phyloP scores from a whole-genome alignment of 306 rosid species.

The Gleditsia sinensis region DNA sequence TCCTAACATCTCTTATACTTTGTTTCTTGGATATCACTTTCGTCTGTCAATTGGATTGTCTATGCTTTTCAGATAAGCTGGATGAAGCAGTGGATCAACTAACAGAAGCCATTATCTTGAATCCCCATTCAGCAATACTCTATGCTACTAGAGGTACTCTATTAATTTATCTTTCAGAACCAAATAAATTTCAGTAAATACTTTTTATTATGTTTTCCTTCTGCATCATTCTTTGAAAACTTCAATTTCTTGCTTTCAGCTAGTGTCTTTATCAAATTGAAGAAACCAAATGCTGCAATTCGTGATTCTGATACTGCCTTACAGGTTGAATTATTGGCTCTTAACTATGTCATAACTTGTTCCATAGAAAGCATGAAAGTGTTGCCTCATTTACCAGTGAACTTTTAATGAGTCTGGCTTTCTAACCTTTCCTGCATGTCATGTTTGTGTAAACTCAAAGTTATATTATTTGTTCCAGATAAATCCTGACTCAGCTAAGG shows the following conservation, averaged over 20 bases:
- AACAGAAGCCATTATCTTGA: slow-evolving; percentile 75
- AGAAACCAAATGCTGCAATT: slow-evolving; percentile 86
- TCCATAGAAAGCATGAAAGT: not conserved
- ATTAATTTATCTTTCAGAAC: not conserved
- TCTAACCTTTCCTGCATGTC: not conserved
- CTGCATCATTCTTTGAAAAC: slow-evolving; percentile 27
- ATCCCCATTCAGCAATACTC: slow-evolving; percentile 77
- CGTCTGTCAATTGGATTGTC: slow-evolving; percentile 9
- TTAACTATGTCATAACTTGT: slow-evolving; percentile 16
- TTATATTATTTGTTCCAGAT: slow-evolving; percentile 50
- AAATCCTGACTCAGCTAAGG: slow-evolving; percentile 87
- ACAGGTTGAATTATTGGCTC: slow-evolving; percentile 45
- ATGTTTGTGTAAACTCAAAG: slow-evolving; percentile 6
- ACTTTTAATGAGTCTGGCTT: not conserved
- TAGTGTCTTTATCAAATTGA: slow-evolving; percentile 60
- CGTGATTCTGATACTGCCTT: slow-evolving; percentile 83
- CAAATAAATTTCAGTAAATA: not conserved
- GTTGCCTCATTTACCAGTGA: not conserved
- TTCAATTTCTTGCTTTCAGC: slow-evolving; percentile 55
- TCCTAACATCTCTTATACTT: slow-evolving; percentile 8
- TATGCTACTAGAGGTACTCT: slow-evolving; percentile 78
- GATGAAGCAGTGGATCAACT: slow-evolving; percentile 74
- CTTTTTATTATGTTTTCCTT: slow-evolving; percentile 9
- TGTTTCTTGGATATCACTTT: slow-evolving; percentile 1
- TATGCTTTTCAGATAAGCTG: slow-evolving; percentile 53